Evolutionary conservation across 2,329 filamentous ascomycete genomes (phyloP).

Genomic region (Colletotrichum echinochloae): DNA sequence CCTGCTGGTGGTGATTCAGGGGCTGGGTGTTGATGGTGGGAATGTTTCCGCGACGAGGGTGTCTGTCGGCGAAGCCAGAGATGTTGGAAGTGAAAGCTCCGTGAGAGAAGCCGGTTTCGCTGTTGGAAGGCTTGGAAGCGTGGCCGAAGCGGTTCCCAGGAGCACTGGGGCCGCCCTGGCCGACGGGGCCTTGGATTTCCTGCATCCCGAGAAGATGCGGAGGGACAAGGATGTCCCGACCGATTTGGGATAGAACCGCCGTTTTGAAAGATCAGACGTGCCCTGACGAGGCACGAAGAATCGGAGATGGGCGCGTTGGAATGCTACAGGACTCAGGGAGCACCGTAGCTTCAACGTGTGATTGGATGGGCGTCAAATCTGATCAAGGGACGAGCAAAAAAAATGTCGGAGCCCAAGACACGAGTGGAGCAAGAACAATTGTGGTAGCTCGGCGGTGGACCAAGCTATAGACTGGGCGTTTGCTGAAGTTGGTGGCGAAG

Average conservation of each 20-base stretch:
- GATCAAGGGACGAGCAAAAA: constrained; percentile 26
- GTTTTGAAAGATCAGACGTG: constrained; percentile 78
- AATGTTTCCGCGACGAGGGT: constrained; percentile 86
- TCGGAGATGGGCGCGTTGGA: constrained; percentile 43
- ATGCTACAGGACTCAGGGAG: constrained; percentile 29
- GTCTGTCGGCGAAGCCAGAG: constrained; percentile 86
- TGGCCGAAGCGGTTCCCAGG: constrained; percentile 74
- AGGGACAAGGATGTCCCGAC: constrained; percentile 88
- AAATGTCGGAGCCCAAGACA: constrained; percentile 17
- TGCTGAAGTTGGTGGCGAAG: constrained; percentile 18
- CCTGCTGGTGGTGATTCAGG: constrained; percentile 47
- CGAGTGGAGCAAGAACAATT: constrained; percentile 17
- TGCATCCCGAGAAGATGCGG: constrained; percentile 93
- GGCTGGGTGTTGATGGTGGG: constrained; percentile 86
- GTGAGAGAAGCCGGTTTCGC: constrained; percentile 92
- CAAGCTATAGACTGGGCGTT: constrained; percentile 23
- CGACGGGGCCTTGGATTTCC: constrained; percentile 77
- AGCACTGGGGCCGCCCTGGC: constrained; percentile 68
- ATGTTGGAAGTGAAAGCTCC: constrained; percentile 91
- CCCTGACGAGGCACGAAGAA: constrained; percentile 61
- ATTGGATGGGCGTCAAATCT: constrained; percentile 28
- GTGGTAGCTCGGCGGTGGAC: constrained; percentile 5
- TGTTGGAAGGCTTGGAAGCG: constrained; percentile 83
- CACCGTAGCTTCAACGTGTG: constrained; percentile 19
- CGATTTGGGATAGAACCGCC: constrained; percentile 81